Conservation (phyloP, 2,329 filamentous ascomycete genomes). For the Rhynchosporium agropyri region DNA sequence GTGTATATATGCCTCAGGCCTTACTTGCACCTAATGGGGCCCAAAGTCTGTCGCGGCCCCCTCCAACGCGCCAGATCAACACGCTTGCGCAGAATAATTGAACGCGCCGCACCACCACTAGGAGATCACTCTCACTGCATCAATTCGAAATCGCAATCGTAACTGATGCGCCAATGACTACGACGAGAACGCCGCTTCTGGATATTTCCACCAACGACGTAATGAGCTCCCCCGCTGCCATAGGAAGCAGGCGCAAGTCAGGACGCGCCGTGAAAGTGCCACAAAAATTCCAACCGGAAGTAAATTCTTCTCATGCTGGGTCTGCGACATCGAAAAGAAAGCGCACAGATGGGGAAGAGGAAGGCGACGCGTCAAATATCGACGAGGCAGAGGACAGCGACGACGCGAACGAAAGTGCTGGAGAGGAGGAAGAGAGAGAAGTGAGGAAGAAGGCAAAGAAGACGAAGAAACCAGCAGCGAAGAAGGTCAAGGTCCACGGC, state of each 20-base stretch:
- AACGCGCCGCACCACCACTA: conserved; percentile 27
- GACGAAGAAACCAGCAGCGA: conserved; percentile 59
- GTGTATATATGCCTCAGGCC: not conserved
- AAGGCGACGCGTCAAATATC: conserved; percentile 51
- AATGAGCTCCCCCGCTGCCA: conserved; percentile 54
- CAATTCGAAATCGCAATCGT: conserved; percentile 21
- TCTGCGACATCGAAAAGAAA: conserved; percentile 59
- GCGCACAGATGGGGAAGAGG: conserved; percentile 50
- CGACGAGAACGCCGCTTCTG: conserved; percentile 52
- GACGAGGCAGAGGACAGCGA: conserved; percentile 49
- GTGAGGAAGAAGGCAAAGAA: conserved; percentile 43
- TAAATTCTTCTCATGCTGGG: conserved; percentile 42
- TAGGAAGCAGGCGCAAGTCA: conserved; percentile 61
- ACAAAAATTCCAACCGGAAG: conserved; percentile 60
- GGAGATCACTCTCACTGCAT: not conserved
- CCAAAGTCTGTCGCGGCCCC: conserved; percentile 22
- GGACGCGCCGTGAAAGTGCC: conserved; percentile 67
- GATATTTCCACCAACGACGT: conserved; percentile 56
- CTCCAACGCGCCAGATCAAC: conserved; percentile 26
- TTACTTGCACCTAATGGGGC: not conserved
- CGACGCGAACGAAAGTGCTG: conserved; percentile 48
- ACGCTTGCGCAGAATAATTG: conserved; percentile 14
- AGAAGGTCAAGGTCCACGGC: conserved; percentile 67
- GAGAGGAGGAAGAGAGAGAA: conserved; percentile 50
- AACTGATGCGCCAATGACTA: conserved; percentile 45